Base-by-base conservation (phyloP, 306 rosid species). In the Aeschynomene evenia region DNA sequence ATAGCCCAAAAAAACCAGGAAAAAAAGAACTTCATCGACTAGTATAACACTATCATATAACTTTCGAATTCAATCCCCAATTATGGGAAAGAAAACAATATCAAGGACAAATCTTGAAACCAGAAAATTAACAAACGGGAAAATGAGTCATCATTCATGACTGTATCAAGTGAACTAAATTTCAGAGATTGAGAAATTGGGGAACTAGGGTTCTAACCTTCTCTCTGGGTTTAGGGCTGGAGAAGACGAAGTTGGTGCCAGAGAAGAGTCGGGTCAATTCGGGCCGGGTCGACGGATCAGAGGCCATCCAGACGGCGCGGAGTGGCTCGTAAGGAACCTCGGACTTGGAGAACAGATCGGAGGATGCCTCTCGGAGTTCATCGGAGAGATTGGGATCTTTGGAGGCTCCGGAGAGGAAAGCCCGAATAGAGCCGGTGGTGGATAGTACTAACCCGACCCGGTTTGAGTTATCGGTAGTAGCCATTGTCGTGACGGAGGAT, bases 151-250 rank as follows among this genome's bases (percentile, higher is more conserved):
- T n/a, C n/a, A n/a, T n/a, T n/a, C 22, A 23, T 3, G 15, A 39
- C 13, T 7, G 16, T 33, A 66, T 3, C 15, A 40, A 10, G n/a
- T 46, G 18, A 71, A 37, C 0, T 26, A 24, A 52, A 68, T n/a
- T 52, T 33, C 26, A 49, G 14, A 16, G 13, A 69, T 46, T 12
- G 19, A 0, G 12, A 55, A 46, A 66, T 9, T 18, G 42, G n/a
- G n/a, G n/a, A n/a, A n/a, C n/a, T n/a, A n/a, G 40, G 33, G 57
- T 46, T 46, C 26, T 21, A n/a, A 92, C 96, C 96, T 92, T 92
- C 79, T 86, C 83, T 75, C 96, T 88, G 33, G 93, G 93, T 68
- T 85, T 85, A 61, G 96, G 98, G 80, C 89, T 83, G 48, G 84
- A 43, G 74, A 90, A 77, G 71, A 88, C 48, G 33, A 92, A 77